phyloP scores from a whole-genome alignment of 129 eudicot genomes.

The Flaveria trinervia region DNA sequence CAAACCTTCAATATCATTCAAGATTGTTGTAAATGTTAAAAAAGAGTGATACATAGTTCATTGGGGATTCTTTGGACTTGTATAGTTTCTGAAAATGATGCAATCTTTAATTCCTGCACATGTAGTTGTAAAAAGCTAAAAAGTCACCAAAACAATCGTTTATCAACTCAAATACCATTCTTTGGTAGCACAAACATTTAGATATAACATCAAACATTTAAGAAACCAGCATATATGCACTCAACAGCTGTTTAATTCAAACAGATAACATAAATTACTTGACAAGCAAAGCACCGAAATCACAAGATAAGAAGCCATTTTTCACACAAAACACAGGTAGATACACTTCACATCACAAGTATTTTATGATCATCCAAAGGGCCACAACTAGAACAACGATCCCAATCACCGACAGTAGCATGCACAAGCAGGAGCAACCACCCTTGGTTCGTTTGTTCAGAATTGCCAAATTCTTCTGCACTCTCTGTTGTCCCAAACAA shows the following conservation, averaged over 20 bases:
- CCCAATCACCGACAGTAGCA: conserved; percentile 55
- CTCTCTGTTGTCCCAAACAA: conserved; percentile 52
- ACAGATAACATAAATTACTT: conserved; percentile 17
- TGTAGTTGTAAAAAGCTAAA: not conserved
- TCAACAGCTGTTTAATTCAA: conserved; percentile 18
- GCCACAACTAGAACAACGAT: conserved; percentile 49
- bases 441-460: conserved; percentile 79
- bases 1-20: no score
- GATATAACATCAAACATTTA: conserved; percentile 10
- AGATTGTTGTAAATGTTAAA: no score
- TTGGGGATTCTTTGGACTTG: no score
- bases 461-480: conserved; percentile 66
- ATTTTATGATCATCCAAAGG: conserved; percentile 57
- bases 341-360: conserved; percentile 43
- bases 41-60: no score
- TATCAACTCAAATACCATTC: conserved; percentile 17
- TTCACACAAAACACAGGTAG: conserved; percentile 27
- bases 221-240: conserved; percentile 33
- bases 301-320: conserved; percentile 29
- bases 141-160: not conserved
- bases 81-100: no score
- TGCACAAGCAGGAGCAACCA: conserved; percentile 81
- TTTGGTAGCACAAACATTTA: conserved; percentile 18
- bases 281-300: conserved; percentile 28
- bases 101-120: not conserved